Evolutionary conservation across 768 basidiomycete species (phyloP).

Genomic region (Porpolomopsis calyptriformis): DNA sequence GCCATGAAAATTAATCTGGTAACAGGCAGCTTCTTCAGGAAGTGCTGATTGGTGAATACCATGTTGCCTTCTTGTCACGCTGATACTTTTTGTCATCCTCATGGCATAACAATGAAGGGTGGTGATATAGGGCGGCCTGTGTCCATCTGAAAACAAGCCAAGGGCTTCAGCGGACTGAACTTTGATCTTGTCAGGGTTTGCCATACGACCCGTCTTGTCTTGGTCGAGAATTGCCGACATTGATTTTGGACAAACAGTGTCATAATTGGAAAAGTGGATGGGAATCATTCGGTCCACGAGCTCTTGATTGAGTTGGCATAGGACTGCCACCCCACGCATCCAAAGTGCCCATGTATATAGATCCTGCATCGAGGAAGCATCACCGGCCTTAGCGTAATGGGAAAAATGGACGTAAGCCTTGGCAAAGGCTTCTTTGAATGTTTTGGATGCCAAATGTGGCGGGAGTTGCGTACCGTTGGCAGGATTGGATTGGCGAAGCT

Average conservation of each 20-base stretch:
- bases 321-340: too few species aligned
- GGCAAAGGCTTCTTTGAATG: conserved; percentile 2
- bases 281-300: too few species aligned
- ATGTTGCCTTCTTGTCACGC: too few species aligned
- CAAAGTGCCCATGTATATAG: too few species aligned
- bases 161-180: conserved; percentile 3
- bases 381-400: too few species aligned
- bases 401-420: neutral
- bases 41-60: too few species aligned
- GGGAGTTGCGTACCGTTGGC: neutral
- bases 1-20: too few species aligned
- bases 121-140: conserved; percentile 11
- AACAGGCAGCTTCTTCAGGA: too few species aligned
- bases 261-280: conserved; percentile 1
- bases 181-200: neutral
- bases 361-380: too few species aligned
- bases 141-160: neutral
- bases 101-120: conserved; percentile 13
- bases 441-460: neutral
- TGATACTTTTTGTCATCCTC: too few species aligned
- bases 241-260: neutral
- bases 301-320: too few species aligned
- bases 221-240: neutral
- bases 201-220: neutral
- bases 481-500: conserved; percentile 2